phyloP scores from a whole-genome alignment of 352 stramenopile species.

The Pythium rishiriense region DNA sequence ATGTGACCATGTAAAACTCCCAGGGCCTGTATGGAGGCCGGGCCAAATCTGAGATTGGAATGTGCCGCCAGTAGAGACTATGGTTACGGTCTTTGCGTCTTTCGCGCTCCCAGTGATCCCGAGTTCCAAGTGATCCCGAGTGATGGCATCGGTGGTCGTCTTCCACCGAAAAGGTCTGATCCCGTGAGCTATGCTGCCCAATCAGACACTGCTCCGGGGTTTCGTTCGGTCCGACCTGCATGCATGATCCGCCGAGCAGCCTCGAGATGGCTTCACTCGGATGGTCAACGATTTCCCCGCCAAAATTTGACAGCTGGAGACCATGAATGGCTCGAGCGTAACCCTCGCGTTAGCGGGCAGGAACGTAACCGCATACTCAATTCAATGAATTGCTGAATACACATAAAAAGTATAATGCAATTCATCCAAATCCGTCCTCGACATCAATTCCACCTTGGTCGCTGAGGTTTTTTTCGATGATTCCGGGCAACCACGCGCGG shows the following conservation, averaged over 20 bases:
- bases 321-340: constrained; percentile 4
- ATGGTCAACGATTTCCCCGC: constrained; percentile 4
- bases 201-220: not conserved
- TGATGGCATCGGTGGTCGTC: not conserved
- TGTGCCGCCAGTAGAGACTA: no score
- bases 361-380: constrained; percentile 25
- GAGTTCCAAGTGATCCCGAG: no score
- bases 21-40: no score
- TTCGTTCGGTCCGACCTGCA: not conserved
- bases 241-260: not conserved
- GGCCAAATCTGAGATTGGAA: no score
- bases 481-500: constrained; percentile 17
- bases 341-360: not conserved
- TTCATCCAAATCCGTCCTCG: constrained; percentile 23
- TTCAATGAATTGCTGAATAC: constrained; percentile 64
- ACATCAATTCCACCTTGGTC: constrained; percentile 7
- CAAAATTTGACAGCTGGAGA: not conserved
- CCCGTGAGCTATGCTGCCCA: not conserved
- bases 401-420: constrained; percentile 38
- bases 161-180: not conserved
- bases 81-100: no score
- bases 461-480: constrained; percentile 25
- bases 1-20: no score
- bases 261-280: constrained; percentile 20
- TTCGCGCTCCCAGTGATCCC: no score